Base-by-base conservation (phyloP, 768 basidiomycete genomes). In the Boletus reticulatus region DNA sequence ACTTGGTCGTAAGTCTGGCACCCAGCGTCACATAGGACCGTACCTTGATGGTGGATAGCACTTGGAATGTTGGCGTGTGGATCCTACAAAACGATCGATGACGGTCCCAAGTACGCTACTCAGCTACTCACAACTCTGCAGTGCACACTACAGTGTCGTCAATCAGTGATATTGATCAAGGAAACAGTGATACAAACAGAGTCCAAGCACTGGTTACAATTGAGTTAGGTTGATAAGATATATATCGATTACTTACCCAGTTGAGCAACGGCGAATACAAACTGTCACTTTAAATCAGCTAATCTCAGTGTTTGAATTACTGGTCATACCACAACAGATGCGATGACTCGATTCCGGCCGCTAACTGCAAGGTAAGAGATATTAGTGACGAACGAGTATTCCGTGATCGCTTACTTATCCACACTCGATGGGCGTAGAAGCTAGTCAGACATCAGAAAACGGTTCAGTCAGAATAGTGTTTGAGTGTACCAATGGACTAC, bases 341-440 rank as follows among this genome's bases (percentile, higher is more conserved):
- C 58, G 24, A 68, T 12, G 13, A 48, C 9, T n/a, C 55, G 57
- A 36, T 66, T 67, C 37, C 11, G 24, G 45, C 49, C 59, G 6
- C 63, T 66, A 24, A 68, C 66, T 67, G 44, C 13, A 42, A 39
- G 24, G 6, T 12, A 27, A n/a, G 31, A 19, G 7, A 59, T 37
- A 37, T 24, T 2, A 39, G 4, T 2, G 14, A 43, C 10, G 13
- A 37, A 22, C n/a, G n/a, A n/a, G n/a, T n/a, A n/a, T 4, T 2
- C 14, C 17, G 2, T 34, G 11, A 6, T n/a, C n/a, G 43, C 65
- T 42, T 43, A 67, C 65, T 67, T 58, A 67, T 66, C 63, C 64
- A 68, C 19, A 68, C 61, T 37, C 64, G 64, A 24, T 67, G 67
- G 22, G 53, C 53, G 24, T 68, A 68, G 34, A 67, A 67, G 49